phyloP scores from a whole-genome alignment of 1,284 basidiomycete species.

The Cryptococcus maquisensis region DNA sequence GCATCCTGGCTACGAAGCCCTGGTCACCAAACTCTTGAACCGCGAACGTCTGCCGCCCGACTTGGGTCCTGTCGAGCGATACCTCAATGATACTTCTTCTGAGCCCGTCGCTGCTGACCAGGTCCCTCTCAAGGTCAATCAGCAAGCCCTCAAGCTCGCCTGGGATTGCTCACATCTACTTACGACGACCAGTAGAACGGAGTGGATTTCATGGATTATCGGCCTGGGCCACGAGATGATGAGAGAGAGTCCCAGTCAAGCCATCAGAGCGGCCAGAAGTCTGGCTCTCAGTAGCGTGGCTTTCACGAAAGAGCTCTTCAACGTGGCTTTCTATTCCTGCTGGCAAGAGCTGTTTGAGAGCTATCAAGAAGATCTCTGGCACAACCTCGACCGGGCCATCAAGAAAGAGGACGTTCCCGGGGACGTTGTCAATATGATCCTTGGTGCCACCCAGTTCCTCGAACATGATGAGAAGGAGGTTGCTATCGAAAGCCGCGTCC shows the following conservation, averaged over 20 bases:
- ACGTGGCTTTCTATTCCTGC: slow-evolving; percentile 96
- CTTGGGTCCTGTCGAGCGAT: slow-evolving; percentile 50
- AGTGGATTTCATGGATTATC: slow-evolving; percentile 97
- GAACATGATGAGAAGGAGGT: slow-evolving; percentile 97
- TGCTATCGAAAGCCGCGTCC: slow-evolving; percentile 86
- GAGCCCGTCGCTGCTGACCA: slow-evolving; percentile 56
- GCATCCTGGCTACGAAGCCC: slow-evolving; percentile 82
- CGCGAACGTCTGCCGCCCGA: slow-evolving; percentile 81
- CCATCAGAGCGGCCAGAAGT: slow-evolving; percentile 90
- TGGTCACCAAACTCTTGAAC: slow-evolving; percentile 83
- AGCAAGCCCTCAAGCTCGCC: slow-evolving; percentile 93
- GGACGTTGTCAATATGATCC: slow-evolving; percentile 87
- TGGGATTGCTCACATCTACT: slow-evolving; percentile 86
- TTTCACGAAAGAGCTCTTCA: slow-evolving; percentile 91
- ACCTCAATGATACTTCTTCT: slow-evolving; percentile 28
- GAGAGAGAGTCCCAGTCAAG: slow-evolving; percentile 97
- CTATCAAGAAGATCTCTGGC: slow-evolving; percentile 94
- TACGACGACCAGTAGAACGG: slow-evolving; percentile 72
- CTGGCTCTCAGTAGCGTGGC: slow-evolving; percentile 89
- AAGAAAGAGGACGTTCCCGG: slow-evolving; percentile 73
- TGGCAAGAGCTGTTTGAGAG: slow-evolving; percentile 96
- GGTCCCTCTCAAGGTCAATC: slow-evolving; percentile 89
- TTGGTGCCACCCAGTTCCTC: slow-evolving; percentile 99
- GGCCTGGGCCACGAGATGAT: slow-evolving; percentile 92
- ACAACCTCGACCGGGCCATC: slow-evolving; percentile 84